These are phyloP conservation scores for Yamadazyma diddensiae DNA, from an alignment of 1,139 yeast species.

Conservation along the genomic window DNA sequence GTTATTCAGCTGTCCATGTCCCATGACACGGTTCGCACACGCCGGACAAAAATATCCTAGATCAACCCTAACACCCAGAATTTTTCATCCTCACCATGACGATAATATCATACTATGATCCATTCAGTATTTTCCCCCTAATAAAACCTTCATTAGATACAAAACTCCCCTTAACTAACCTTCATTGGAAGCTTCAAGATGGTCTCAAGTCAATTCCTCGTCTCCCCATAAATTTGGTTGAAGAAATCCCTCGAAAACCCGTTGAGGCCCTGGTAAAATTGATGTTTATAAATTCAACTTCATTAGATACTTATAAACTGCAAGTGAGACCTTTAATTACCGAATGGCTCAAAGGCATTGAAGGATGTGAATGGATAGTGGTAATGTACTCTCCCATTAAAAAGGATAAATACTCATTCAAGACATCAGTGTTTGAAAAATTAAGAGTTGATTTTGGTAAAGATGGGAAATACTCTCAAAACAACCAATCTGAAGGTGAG, in stretches of 20 bases:
- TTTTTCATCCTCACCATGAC: conserved; percentile 4
- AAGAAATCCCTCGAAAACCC: conserved; percentile 52
- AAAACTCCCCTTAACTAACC: conserved; percentile 63
- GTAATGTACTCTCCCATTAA: conserved; percentile 52
- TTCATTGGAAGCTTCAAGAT: conserved; percentile 73
- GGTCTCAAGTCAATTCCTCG: conserved; percentile 66
- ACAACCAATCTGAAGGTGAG: conserved; percentile 8
- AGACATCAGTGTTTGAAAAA: conserved; percentile 62
- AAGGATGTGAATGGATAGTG: conserved; percentile 60
- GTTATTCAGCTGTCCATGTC: neutral
- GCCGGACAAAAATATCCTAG: too few species aligned
- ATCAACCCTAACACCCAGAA: too few species aligned
- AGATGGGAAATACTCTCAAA: conserved; percentile 36
- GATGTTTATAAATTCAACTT: conserved; percentile 66
- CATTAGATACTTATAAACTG: conserved; percentile 69
- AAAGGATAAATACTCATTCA: conserved; percentile 45
- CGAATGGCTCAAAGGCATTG: conserved; percentile 64
- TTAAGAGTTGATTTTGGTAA: conserved; percentile 61
- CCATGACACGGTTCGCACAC: too few species aligned
- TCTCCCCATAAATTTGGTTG: conserved; percentile 57
- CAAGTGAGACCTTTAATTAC: conserved; percentile 77
- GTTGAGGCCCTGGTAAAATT: conserved; percentile 58
- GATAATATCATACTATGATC: conserved; percentile 75
- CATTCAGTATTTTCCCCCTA: conserved; percentile 63
- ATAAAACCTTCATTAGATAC: conserved; percentile 51